Evolutionary conservation across 306 rosid genomes (phyloP).

Genomic region (Quercus ilex): DNA sequence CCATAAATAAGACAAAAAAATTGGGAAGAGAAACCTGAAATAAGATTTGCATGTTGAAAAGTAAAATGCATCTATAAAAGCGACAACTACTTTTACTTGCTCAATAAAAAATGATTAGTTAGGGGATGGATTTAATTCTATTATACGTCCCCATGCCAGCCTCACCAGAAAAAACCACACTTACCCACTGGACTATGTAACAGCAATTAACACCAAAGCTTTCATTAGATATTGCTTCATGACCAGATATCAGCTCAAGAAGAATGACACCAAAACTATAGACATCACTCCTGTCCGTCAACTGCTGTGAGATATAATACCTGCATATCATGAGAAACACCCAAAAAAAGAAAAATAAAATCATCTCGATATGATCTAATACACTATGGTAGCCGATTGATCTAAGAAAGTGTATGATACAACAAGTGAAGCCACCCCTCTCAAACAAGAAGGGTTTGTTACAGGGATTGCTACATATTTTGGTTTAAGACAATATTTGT

Average conservation of each 20-base stretch:
- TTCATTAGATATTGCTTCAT: conserved; percentile 93
- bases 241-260: conserved; percentile 96
- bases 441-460: neutral
- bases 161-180: conserved; percentile 29
- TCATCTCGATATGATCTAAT: neutral
- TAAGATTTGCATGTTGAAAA: neutral
- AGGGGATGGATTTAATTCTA: neutral
- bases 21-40: neutral
- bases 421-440: neutral
- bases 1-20: neutral
- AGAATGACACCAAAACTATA: conserved; percentile 97
- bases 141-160: neutral
- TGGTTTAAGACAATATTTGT: neutral
- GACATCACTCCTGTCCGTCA: conserved; percentile 94
- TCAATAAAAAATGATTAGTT: neutral
- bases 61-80: neutral
- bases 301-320: conserved; percentile 93
- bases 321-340: conserved; percentile 33
- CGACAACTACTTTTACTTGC: neutral
- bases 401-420: neutral
- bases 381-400: neutral
- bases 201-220: conserved; percentile 90
- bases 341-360: neutral
- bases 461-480: neutral
- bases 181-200: conserved; percentile 95